phyloP scores from a whole-genome alignment of 306 rosid genomes.

The Glycine soja region DNA sequence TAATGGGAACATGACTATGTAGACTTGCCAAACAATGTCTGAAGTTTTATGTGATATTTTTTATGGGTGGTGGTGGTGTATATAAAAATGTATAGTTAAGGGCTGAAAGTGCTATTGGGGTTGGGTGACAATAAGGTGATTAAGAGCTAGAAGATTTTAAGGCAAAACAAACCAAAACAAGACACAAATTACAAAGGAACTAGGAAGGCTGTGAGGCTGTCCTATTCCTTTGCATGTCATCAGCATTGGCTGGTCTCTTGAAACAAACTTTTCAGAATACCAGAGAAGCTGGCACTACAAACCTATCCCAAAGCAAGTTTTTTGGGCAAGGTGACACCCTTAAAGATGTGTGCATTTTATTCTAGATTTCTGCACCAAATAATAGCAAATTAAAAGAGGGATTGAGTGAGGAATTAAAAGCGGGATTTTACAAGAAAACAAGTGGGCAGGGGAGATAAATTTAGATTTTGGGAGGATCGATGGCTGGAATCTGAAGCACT shows the following conservation, averaged over 20 bases:
- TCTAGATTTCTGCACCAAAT: conserved; percentile 22
- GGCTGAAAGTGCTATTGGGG: neutral
- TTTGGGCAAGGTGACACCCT: neutral
- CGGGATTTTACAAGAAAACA: too few relatives aligned
- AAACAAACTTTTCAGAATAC: neutral
- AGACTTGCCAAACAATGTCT: conserved; percentile 23
- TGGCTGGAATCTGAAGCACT: too few relatives aligned
- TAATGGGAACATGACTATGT: conserved; percentile 10
- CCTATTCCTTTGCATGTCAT: neutral
- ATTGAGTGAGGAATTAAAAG: conserved; percentile 7
- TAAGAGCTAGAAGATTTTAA: neutral
- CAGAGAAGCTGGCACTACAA: neutral
- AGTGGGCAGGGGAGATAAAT: too few relatives aligned
- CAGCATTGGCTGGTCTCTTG: neutral
- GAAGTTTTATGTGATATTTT: conserved; percentile 4
- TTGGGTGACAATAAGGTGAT: neutral
- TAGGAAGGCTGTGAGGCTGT: neutral
- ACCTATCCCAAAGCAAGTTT: conserved; percentile 10
- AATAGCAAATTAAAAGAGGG: conserved; percentile 14
- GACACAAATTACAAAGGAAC: neutral
- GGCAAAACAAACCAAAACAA: neutral
- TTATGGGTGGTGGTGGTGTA: neutral
- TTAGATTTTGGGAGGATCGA: too few relatives aligned
- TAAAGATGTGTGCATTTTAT: conserved; percentile 15
- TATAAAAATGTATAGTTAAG: neutral